Conservation (phyloP, 352 stramenopile genomes). For the Pythium periplocum region DNA sequence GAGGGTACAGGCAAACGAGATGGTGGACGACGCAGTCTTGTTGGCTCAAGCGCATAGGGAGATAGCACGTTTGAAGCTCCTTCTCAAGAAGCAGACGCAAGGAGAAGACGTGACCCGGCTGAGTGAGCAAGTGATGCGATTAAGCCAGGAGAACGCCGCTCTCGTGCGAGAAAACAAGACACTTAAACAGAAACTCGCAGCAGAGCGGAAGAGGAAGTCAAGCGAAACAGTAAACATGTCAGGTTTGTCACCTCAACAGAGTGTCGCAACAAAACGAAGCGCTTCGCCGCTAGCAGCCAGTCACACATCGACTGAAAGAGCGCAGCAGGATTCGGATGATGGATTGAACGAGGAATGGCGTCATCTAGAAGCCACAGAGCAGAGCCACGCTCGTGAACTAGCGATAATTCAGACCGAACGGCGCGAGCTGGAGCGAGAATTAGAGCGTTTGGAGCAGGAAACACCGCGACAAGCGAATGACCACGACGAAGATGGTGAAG, state of each 20-base stretch:
- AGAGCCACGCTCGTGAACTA: conserved; percentile 20
- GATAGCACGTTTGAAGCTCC: conserved; percentile 54
- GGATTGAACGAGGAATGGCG: no score
- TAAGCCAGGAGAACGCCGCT: conserved; percentile 31
- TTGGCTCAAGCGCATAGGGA: conserved; percentile 67
- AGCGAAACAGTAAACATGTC: conserved; percentile 1
- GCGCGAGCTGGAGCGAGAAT: conserved; percentile 36
- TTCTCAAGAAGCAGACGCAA: conserved; percentile 40
- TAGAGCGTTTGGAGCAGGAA: conserved; percentile 19
- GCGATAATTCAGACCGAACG: conserved; percentile 35
- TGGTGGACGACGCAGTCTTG: conserved; percentile 77
- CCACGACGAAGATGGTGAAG: conserved; percentile 11
- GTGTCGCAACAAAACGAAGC: no score
- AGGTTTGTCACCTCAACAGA: no score
- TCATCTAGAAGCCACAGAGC: conserved; percentile 14
- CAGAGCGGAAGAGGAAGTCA: conserved; percentile 5
- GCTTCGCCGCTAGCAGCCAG: no score
- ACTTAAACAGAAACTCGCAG: conserved; percentile 25
- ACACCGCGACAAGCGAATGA: not conserved
- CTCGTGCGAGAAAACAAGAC: conserved; percentile 46
- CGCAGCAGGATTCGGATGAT: no score
- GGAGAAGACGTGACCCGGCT: conserved; percentile 30
- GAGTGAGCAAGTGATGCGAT: conserved; percentile 33
- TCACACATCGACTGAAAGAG: no score
- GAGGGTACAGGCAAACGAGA: conserved; percentile 73